Evolutionary conservation across 192 early-diverging fungal genomes (phyloP), one percentile per base, ranked within the genome.

Genomic region (Backusella luteola): DNA sequence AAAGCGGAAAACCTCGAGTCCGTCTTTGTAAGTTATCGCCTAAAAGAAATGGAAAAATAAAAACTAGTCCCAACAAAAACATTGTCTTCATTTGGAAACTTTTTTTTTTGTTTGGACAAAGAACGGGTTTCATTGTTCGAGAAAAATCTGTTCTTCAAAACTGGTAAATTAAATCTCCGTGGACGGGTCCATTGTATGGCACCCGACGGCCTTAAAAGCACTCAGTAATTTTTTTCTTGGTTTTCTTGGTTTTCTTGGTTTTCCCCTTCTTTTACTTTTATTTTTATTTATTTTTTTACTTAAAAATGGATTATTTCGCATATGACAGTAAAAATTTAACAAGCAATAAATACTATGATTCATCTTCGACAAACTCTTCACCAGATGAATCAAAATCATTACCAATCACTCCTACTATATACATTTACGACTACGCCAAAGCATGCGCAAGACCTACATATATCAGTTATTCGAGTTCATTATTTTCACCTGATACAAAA

Each of bases 261-360:
- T 63, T 11, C 56, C 56, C 56, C 26, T n/a, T 63, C n/a, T n/a
- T 63, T 63, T 63, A 23, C 56, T 63, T 63, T 44, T 44, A 3
- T 1, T 23, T 59, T 12, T 59, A 26, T 29, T 29, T 29, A 29
- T 1, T 29, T 63, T 63, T 59, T 21, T 8, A 26, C 23, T 26
- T 26, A 19, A 73, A 77, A 77, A 71, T 73, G 69, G 69, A 77
- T 49, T 73, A 77, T 35, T 76, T 76, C 70, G 68, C 63, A 42
- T 76, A 76, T 56, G 19, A 39, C 19, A 42, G 63, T 69, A 34
- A 56, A 56, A 66, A 68, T 3, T 23, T 34, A 42, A 9, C 9
- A 7, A 59, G 23, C 4, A 19, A n/a, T 49, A 59, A 26, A 23
- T 63, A 63, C 9, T 63, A 63, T 63, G 56, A 63, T 29, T 29